Percentiles rank a stretch among this genome's conserved stretches.
phyloP scores from a whole-genome alignment of 169 alveolate species.

The Cyclospora cayetanensis region DNA sequence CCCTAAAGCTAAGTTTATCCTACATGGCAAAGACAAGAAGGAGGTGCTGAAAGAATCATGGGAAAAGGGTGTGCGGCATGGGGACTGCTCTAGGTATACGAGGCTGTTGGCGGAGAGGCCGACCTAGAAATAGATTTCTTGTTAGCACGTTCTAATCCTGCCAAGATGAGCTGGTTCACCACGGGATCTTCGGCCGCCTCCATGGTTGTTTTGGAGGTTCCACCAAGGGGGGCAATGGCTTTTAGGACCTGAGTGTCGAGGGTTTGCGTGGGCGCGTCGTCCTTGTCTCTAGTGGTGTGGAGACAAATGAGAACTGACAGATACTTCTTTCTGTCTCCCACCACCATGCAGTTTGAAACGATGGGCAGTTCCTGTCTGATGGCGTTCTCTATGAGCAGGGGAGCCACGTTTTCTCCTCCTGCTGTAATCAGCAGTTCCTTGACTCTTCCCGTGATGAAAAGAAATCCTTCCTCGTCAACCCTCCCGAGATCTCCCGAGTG shows the following conservation, averaged over 20 bases:
- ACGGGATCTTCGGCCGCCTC: constrained; percentile 77
- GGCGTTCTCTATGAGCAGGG: constrained; percentile 82
- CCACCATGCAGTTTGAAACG: constrained; percentile 79
- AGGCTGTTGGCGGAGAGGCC: no score
- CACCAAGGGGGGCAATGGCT: constrained; percentile 34
- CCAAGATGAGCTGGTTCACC: constrained; percentile 65
- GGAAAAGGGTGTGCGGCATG: not conserved
- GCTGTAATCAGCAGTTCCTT: constrained; percentile 88
- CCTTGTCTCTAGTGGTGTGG: constrained; percentile 72
- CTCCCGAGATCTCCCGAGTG: constrained; percentile 91
- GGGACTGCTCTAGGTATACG: not conserved
- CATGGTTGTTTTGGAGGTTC: constrained; percentile 19
- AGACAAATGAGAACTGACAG: constrained; percentile 82
- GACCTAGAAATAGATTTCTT: constrained; percentile 78
- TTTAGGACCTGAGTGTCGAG: constrained; percentile 37
- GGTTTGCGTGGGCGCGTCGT: constrained; percentile 73
- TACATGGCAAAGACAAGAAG: no score
- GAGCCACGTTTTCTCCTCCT: constrained; percentile 91
- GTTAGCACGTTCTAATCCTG: constrained; percentile 76
- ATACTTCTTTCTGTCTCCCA: constrained; percentile 83
- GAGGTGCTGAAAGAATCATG: no score
- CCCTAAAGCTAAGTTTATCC: not conserved
- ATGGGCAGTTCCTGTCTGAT: constrained; percentile 71
- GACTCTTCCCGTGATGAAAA: constrained; percentile 83
- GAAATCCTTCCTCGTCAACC: constrained; percentile 77